Evolutionary conservation across 2,329 filamentous ascomycete genomes (phyloP), one percentile per base, ranked within the genome.

Genomic region (Stagonosporopsis cucurbitacearum): DNA sequence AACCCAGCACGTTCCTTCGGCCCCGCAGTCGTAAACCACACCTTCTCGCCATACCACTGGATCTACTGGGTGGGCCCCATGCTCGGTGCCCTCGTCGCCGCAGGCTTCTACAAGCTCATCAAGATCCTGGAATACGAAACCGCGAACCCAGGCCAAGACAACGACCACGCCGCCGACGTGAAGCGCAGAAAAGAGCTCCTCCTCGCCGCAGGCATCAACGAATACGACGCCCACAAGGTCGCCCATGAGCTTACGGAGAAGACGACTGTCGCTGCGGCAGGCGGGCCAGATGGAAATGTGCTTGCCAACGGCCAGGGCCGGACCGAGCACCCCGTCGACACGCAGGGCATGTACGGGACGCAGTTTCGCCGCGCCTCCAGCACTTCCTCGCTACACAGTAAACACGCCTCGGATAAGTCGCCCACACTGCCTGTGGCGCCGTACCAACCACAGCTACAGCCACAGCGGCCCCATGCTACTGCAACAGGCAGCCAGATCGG

Each of bases 81-180:
- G 6, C 69, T 80, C 0, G 78, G 78, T 7, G 63, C 59, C 2
- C 66, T 79, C 2, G 65, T 82, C 2, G 80, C 81, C 0, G 76
- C 77, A 1, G 79, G 73, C 3, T 82, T 82, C 60, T 84, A 79
- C 45, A 68, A 69, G 41, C 70, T 82, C 53, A 73, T 83, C 57
- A 77, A 77, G 59, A 66, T 71, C 33, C 62, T 70, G 32, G 60
- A 70, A 40, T 73, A 73, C 43, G 66, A 72, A 50, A 65, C 66
- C 25, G 68, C 63, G 19, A 72, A 73, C 50, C 69, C 68, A 9
- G 70, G 65, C 8, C 68, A 72, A 39, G 67, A 71, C 36, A 63
- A 49, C 46, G 60, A 63, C 23, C 58, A 60, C 26, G 41, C 54
- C 1, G 62, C 57, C 49, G 55, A 51, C 2, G 50, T 60, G 1